Conservation (phyloP, 352 stramenopile genomes). For the Hyaloperonospora brassicae region DNA sequence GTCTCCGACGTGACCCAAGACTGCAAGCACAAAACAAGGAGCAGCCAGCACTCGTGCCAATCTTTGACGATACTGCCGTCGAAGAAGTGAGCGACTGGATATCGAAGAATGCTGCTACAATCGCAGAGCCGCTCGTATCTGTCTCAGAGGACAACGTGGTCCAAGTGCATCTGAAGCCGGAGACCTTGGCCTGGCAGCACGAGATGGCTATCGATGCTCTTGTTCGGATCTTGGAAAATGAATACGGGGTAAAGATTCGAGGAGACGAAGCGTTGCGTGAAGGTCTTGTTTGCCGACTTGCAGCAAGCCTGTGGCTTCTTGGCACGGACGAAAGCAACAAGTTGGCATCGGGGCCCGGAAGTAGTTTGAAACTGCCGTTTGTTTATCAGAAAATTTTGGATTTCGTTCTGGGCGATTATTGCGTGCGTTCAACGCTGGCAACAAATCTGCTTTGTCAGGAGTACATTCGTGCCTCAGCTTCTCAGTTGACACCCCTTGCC, state of each 20-base stretch:
- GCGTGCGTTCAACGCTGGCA: constrained; percentile 41
- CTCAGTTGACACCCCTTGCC: constrained; percentile 9
- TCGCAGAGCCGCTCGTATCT: constrained; percentile 71
- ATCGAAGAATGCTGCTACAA: constrained; percentile 69
- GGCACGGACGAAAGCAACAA: constrained; percentile 39
- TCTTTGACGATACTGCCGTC: constrained; percentile 58
- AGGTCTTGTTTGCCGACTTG: constrained; percentile 58
- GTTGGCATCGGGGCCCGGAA: constrained; percentile 1
- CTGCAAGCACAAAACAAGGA: constrained; percentile 33
- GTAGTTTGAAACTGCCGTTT: constrained; percentile 35
- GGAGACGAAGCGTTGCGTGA: constrained; percentile 57
- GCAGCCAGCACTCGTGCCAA: constrained; percentile 43
- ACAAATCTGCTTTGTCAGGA: constrained; percentile 52
- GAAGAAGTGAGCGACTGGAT: constrained; percentile 74
- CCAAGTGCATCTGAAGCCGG: constrained; percentile 66
- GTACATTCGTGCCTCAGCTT: constrained; percentile 44
- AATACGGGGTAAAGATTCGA: constrained; percentile 60
- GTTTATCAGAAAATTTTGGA: constrained; percentile 65
- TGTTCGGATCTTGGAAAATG: constrained; percentile 63
- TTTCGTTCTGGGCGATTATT: constrained; percentile 54
- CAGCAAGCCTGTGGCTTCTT: constrained; percentile 53
- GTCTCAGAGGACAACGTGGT: constrained; percentile 69
- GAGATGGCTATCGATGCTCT: constrained; percentile 68
- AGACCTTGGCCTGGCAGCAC: constrained; percentile 47
- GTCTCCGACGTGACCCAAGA: constrained; percentile 37